Evolutionary conservation across 257 asterid species (phyloP).

Genomic region (Capsicum rhomboideum): DNA sequence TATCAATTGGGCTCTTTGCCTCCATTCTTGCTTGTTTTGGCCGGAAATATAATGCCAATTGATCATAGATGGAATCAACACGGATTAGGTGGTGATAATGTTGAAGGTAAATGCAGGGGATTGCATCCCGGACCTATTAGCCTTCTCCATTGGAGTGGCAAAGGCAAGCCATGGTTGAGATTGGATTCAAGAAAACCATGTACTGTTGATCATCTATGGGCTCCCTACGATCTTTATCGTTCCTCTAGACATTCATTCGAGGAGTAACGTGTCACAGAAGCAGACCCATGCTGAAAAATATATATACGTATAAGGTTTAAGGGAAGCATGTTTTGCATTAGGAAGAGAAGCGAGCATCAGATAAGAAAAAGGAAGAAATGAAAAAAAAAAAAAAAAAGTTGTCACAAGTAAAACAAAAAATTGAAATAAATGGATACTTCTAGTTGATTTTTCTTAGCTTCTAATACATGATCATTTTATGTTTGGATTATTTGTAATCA

Average conservation of each 20-base stretch:
- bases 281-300: not conserved
- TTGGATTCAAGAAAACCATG: slow-evolving; percentile 64
- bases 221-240: slow-evolving; percentile 67
- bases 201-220: slow-evolving; percentile 65
- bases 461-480: not conserved
- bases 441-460: not conserved
- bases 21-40: slow-evolving; percentile 57
- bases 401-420: not conserved
- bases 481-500: not conserved
- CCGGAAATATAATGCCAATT: slow-evolving; percentile 49
- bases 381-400: not conserved
- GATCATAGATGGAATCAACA: slow-evolving; percentile 81
- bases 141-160: slow-evolving; percentile 73
- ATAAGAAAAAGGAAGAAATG: not conserved
- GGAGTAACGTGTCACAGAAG: slow-evolving; percentile 17
- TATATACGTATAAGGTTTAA: not conserved
- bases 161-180: slow-evolving; percentile 84
- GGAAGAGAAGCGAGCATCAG: not conserved
- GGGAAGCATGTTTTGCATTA: not conserved
- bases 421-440: not conserved
- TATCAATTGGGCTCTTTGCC: slow-evolving; percentile 70
- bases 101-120: slow-evolving; percentile 60
- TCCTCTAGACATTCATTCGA: slow-evolving; percentile 36
- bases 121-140: slow-evolving; percentile 76
- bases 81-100: slow-evolving; percentile 67